Percentiles rank a stretch among this genome's conserved stretches.
phyloP scores from a whole-genome alignment of 768 basidiomycete species.

The Boletales sp. region DNA sequence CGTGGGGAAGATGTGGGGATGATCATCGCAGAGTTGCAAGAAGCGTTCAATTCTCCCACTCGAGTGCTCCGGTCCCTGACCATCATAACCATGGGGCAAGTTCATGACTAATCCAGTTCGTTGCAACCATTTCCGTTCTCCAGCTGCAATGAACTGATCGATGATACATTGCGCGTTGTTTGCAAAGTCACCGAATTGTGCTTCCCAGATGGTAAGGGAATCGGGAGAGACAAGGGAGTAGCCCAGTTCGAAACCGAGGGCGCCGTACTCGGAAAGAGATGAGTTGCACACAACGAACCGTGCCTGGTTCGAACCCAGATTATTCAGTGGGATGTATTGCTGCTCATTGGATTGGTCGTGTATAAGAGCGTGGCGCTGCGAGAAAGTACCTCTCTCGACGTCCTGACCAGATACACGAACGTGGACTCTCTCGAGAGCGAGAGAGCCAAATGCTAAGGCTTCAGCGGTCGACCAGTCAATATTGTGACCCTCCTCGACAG shows the following conservation, averaged over 20 bases:
- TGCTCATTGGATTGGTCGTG: conserved; percentile 93
- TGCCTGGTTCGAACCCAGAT: conserved; percentile 86
- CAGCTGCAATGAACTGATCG: conserved; percentile 97
- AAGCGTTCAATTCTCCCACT: conserved; percentile 94
- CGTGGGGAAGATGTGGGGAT: conserved; percentile 86
- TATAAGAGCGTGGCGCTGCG: conserved; percentile 94
- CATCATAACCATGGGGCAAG: conserved; percentile 95
- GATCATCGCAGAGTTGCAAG: conserved; percentile 96
- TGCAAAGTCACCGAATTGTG: conserved; percentile 97
- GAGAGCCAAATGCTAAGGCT: conserved; percentile 91
- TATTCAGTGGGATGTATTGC: conserved; percentile 86
- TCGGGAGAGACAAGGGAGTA: conserved; percentile 97
- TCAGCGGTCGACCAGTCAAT: conserved; percentile 99
- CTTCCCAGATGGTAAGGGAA: conserved; percentile 94
- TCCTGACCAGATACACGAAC: conserved; percentile 97
- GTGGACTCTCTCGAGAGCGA: conserved; percentile 90
- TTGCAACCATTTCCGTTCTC: conserved; percentile 97
- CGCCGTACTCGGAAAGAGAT: conserved; percentile 90
- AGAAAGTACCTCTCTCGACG: conserved; percentile 98
- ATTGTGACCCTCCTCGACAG: conserved; percentile 83
- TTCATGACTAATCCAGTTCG: conserved; percentile 86
- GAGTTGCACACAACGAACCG: conserved; percentile 96
- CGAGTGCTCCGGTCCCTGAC: conserved; percentile 98
- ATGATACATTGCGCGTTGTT: conserved; percentile 98
- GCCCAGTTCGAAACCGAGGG: conserved; percentile 95